These are phyloP conservation scores for Podaxis sp. DNA, from an alignment of 768 basidiomycete genomes.

Conservation along the genomic window DNA sequence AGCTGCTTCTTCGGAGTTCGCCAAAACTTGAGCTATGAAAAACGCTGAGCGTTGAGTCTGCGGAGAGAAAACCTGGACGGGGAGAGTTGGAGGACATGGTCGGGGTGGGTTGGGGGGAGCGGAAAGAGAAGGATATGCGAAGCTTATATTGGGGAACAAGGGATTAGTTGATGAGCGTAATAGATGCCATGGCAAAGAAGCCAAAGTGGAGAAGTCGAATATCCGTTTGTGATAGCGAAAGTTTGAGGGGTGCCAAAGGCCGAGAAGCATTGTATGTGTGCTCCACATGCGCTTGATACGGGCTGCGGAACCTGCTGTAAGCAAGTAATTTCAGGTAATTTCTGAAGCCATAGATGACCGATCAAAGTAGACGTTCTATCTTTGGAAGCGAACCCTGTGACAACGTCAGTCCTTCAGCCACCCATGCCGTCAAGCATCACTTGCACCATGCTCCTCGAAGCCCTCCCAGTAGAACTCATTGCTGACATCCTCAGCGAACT, in stretches of 20 bases:
- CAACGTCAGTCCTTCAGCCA: not conserved
- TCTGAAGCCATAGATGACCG: not conserved
- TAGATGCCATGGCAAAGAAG: slow-evolving; percentile 14
- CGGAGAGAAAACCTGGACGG: slow-evolving; percentile 30
- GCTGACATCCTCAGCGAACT: slow-evolving; percentile 71
- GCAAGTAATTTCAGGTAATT: not conserved
- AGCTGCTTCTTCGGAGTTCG: slow-evolving; percentile 41
- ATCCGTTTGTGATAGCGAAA: not conserved
- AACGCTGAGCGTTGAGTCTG: slow-evolving; percentile 31
- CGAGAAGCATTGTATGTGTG: not conserved
- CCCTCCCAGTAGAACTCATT: slow-evolving; percentile 76
- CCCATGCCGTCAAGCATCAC: not conserved
- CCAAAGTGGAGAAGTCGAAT: not conserved
- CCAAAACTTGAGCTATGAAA: slow-evolving; percentile 33
- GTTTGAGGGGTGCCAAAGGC: not conserved
- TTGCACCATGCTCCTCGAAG: slow-evolving; percentile 38
- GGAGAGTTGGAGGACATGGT: slow-evolving; percentile 32
- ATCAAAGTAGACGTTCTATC: slow-evolving; percentile 6
- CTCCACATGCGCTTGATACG: not conserved
- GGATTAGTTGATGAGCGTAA: slow-evolving; percentile 10
- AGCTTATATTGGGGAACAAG: not conserved
- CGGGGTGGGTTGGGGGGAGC: slow-evolving; percentile 18
- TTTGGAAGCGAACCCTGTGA: not conserved
- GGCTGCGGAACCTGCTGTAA: not conserved
- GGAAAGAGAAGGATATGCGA: slow-evolving; percentile 19